These are phyloP conservation scores for Pythium insidiosum DNA, from an alignment of 352 stramenopile species.

Conservation along the genomic window DNA sequence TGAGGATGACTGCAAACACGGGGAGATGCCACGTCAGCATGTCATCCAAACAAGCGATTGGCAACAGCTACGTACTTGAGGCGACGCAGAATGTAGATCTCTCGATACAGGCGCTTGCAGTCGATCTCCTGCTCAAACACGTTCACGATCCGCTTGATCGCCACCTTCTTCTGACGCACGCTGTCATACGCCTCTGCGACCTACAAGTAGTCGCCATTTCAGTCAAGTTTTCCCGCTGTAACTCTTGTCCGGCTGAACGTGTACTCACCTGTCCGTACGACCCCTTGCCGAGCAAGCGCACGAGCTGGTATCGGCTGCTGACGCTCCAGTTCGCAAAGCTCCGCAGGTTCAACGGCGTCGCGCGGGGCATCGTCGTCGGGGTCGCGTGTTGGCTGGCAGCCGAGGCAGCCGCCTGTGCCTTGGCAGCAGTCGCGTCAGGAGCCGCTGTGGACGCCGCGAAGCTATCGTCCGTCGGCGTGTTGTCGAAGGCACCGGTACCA, in stretches of 20 bases:
- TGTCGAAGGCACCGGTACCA: constrained; percentile 49
- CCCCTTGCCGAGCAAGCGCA: constrained; percentile 75
- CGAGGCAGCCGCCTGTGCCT: constrained; percentile 15
- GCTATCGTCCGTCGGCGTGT: constrained; percentile 38
- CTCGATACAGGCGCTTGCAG: constrained; percentile 80
- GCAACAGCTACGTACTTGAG: constrained; percentile 35
- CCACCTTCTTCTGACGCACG: constrained; percentile 71
- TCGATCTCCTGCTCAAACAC: constrained; percentile 86
- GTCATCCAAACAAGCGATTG: not conserved
- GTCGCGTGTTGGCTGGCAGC: constrained; percentile 30
- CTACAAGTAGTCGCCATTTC: no score
- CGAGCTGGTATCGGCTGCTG: constrained; percentile 64
- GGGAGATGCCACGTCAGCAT: constrained; percentile 1
- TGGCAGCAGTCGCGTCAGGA: constrained; percentile 12
- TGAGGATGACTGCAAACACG: constrained; percentile 46
- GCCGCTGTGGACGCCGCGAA: constrained; percentile 22
- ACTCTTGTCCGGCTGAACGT: no score
- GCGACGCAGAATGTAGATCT: constrained; percentile 86
- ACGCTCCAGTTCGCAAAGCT: constrained; percentile 85
- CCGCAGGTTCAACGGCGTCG: constrained; percentile 65
- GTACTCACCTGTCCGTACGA: constrained; percentile 78
- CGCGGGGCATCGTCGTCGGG: constrained; percentile 48
- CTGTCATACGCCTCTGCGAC: constrained; percentile 78
- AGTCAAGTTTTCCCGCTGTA: no score
- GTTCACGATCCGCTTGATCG: constrained; percentile 88